Percentiles rank a stretch among this genome's conserved stretches.
Evolutionary conservation across 1,139 yeast species (phyloP).

Genomic region (Nakaseomyces sp.): DNA sequence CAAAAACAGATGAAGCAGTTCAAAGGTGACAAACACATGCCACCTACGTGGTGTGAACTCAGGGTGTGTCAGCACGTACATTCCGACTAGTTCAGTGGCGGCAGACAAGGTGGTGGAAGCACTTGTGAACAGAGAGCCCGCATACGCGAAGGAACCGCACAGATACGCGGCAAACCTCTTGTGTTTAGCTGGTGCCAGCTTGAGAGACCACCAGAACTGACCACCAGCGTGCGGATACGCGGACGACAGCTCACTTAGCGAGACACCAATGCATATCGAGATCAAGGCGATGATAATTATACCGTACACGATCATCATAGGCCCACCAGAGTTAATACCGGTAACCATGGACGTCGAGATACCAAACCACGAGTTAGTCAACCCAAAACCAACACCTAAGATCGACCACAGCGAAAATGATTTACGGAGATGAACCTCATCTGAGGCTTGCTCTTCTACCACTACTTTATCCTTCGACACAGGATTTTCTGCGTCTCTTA

Average conservation of each 20-base stretch:
- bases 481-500: neutral
- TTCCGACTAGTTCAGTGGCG: conserved; percentile 46
- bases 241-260: conserved; percentile 46
- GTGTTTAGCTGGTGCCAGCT: conserved; percentile 43
- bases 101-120: conserved; percentile 52
- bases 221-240: conserved; percentile 63
- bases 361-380: conserved; percentile 66
- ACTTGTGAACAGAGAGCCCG: conserved; percentile 50
- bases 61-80: conserved; percentile 45
- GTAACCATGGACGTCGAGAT: conserved; percentile 56
- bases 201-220: conserved; percentile 56
- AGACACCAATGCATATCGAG: conserved; percentile 43
- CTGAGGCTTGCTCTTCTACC: conserved; percentile 1
- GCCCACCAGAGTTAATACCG: conserved; percentile 61
- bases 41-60: conserved; percentile 41
- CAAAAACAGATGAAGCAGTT: conserved; percentile 37
- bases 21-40: conserved; percentile 52
- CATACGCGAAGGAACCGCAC: conserved; percentile 53
- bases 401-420: conserved; percentile 42
- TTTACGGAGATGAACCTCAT: conserved; percentile 29
- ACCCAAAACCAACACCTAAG: conserved; percentile 58
- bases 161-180: conserved; percentile 46
- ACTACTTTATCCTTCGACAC: conserved; percentile 1
- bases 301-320: conserved; percentile 58
- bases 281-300: conserved; percentile 51